A percentile compares a stretch with the other conserved stretches of the same genome.
Conservation (phyloP, 116 monocot genomes). For the Zostera marina region DNA sequence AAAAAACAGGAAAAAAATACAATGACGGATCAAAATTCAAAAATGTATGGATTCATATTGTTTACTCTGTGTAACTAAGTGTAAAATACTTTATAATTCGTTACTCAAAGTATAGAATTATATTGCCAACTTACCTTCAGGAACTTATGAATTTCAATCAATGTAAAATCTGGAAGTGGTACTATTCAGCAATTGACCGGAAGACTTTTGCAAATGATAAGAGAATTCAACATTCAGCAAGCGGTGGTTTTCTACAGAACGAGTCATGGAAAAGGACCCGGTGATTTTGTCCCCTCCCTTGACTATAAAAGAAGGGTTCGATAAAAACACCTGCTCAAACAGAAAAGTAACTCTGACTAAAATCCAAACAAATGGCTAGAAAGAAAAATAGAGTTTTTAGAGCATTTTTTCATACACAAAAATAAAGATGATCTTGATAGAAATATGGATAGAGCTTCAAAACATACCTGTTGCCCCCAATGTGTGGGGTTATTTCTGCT, state of each 20-base stretch:
- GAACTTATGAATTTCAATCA: slow-evolving; percentile 24
- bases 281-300: slow-evolving; percentile 41
- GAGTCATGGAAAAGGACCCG: slow-evolving; percentile 50
- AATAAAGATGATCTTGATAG: background rate
- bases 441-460: background rate
- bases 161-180: slow-evolving; percentile 49
- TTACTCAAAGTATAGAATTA: no score
- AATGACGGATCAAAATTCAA: no score
- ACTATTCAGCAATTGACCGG: slow-evolving; percentile 36
- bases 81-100: no score
- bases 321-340: slow-evolving; percentile 50
- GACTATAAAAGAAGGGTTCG: slow-evolving; percentile 54
- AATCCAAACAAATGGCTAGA: background rate
- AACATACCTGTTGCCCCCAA: slow-evolving; percentile 89
- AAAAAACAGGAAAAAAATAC: no score
- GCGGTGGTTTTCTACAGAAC: slow-evolving; percentile 74
- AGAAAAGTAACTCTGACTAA: background rate
- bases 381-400: background rate
- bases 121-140: background rate
- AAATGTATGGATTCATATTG: no score
- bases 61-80: no score
- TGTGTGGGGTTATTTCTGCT: slow-evolving; percentile 54
- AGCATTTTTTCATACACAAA: background rate
- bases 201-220: slow-evolving; percentile 36
- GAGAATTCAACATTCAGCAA: slow-evolving; percentile 72